Percentiles rank a stretch among this genome's conserved stretches.
Conservation (phyloP, 164 flowering plant species). For the Paratinospora sagittata region DNA sequence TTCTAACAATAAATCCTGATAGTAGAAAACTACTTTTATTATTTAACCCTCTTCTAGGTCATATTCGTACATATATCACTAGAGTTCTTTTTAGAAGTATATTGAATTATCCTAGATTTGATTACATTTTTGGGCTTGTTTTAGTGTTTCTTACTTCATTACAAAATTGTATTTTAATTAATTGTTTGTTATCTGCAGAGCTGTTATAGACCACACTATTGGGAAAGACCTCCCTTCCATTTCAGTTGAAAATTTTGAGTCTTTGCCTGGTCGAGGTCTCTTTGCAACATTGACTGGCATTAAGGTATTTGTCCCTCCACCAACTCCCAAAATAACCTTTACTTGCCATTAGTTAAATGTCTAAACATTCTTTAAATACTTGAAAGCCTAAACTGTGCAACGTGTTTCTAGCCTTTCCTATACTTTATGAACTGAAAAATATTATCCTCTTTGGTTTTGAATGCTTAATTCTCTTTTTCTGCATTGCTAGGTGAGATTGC, state of each 20-base stretch:
- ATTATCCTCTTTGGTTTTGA: neutral
- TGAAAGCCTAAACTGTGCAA: neutral
- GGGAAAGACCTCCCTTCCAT: slow-evolving; percentile 89
- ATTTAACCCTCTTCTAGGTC: neutral
- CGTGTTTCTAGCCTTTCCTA: neutral
- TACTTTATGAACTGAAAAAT: neutral
- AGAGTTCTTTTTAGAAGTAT: neutral
- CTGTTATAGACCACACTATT: slow-evolving; percentile 84
- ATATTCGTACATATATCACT: neutral
- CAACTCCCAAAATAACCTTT: no score
- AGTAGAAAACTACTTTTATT: neutral
- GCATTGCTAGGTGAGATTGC: neutral
- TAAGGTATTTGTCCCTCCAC: slow-evolving; percentile 43
- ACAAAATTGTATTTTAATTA: neutral
- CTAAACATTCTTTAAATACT: neutral
- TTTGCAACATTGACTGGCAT: slow-evolving; percentile 66
- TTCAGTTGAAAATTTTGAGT: slow-evolving; percentile 77
- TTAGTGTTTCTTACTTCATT: neutral
- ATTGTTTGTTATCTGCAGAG: slow-evolving; percentile 50
- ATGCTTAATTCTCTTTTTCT: neutral
- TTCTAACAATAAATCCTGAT: neutral
- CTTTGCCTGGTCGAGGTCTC: slow-evolving; percentile 90
- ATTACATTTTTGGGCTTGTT: slow-evolving; percentile 1
- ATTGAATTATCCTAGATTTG: neutral
- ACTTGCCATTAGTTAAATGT: no score